Evolutionary conservation across 2,329 filamentous ascomycete species (phyloP).

Genomic region (Colletotrichum paranaense): DNA sequence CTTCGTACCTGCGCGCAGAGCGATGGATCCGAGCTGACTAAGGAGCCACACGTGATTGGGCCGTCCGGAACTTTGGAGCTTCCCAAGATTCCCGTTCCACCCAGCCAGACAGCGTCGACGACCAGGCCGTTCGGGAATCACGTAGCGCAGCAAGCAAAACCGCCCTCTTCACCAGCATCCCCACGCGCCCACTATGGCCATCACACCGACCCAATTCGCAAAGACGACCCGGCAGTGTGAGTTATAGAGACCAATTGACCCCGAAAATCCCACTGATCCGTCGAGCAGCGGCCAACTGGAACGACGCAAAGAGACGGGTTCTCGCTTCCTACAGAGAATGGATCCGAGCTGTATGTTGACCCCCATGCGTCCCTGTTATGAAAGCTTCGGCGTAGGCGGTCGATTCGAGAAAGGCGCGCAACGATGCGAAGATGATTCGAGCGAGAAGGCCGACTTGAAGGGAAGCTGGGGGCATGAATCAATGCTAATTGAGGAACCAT

Average conservation of each 20-base stretch:
- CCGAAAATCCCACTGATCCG: conserved; percentile 47
- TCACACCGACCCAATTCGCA: conserved; percentile 93
- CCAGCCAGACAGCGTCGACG: conserved; percentile 12
- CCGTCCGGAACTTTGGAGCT: conserved; percentile 19
- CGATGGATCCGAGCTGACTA: conserved; percentile 25
- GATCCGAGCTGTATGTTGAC: conserved; percentile 89
- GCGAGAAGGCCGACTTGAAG: neutral
- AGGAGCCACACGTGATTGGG: conserved; percentile 33
- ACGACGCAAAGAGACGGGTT: conserved; percentile 88
- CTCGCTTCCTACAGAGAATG: conserved; percentile 92
- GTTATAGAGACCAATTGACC: conserved; percentile 45
- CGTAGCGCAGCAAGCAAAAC: conserved; percentile 41
- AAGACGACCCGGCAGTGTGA: conserved; percentile 82
- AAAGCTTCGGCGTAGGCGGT: neutral
- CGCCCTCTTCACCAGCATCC: conserved; percentile 43
- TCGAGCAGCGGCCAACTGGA: conserved; percentile 82
- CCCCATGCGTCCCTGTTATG: neutral
- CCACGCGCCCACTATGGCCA: conserved; percentile 75
- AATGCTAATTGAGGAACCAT: conserved; percentile 8
- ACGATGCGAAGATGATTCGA: neutral
- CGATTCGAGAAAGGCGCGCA: neutral
- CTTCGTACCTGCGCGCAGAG: neutral
- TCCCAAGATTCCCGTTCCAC: conserved; percentile 24
- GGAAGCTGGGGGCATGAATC: neutral
- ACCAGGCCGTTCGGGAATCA: conserved; percentile 38